phyloP scores from a whole-genome alignment of 345 rosid species.

The Syzygium oleosum region DNA sequence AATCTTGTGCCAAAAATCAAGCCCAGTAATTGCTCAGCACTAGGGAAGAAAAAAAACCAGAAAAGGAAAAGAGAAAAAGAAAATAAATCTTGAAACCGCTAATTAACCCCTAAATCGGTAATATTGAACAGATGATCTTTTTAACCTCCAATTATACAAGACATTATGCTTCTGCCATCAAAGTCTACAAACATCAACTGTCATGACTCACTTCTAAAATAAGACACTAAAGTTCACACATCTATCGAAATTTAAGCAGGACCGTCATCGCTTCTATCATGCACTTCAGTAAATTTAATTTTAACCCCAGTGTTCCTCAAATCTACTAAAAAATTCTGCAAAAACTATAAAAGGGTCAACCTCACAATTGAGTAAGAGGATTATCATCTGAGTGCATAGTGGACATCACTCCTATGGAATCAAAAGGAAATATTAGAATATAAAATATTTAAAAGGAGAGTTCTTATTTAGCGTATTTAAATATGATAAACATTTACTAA shows the following conservation, averaged over 20 bases:
- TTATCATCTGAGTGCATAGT: neutral
- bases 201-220: neutral
- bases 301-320: neutral
- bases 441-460: neutral
- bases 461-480: neutral
- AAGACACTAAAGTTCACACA: neutral
- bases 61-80: neutral
- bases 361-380: neutral
- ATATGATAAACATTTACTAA: neutral
- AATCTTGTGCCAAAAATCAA: neutral
- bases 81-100: neutral
- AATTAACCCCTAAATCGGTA: neutral
- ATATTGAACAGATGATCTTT: neutral
- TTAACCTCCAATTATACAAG: neutral
- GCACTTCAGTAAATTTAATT: neutral
- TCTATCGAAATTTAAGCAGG: neutral
- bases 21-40: neutral
- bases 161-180: neutral
- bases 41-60: neutral
- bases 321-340: too few relatives aligned
- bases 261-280: neutral
- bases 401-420: neutral
- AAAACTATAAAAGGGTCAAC: too few relatives aligned
- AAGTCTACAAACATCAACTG: neutral
- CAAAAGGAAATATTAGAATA: neutral